Evolutionary conservation across 352 stramenopile genomes (phyloP).

Genomic region (Phytopythium aichiense): DNA sequence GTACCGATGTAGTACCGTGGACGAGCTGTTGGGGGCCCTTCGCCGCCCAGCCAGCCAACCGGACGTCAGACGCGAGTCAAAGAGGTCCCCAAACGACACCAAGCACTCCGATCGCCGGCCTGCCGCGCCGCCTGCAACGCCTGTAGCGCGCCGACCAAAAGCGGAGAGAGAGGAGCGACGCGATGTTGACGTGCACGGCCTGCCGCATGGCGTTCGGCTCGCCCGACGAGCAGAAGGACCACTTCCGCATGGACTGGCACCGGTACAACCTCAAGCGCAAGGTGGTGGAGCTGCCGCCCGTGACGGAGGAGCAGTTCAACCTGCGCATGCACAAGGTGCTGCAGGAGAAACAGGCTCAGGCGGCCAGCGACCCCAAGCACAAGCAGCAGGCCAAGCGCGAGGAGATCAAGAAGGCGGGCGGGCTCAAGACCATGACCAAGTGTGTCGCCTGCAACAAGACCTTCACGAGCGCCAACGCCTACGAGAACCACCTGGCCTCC

Average conservation of each 20-base stretch:
- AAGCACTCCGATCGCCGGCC: not conserved
- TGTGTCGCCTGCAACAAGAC: conserved; percentile 85
- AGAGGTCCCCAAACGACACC: not conserved
- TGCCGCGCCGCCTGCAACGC: not conserved
- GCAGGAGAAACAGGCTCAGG: conserved; percentile 49
- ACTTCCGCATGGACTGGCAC: conserved; percentile 97
- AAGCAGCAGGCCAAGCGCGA: conserved; percentile 68
- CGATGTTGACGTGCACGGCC: conserved; percentile 81
- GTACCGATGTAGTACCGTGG: not conserved
- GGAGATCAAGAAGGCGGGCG: conserved; percentile 58
- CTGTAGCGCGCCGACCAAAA: not conserved
- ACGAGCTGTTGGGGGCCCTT: not conserved
- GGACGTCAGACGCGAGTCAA: not conserved
- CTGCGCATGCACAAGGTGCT: conserved; percentile 72
- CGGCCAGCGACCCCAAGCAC: conserved; percentile 61
- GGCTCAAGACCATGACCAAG: conserved; percentile 72
- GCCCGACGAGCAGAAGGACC: conserved; percentile 71
- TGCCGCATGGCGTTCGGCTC: conserved; percentile 68
- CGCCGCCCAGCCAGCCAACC: conserved; percentile 6
- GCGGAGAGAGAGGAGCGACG: not conserved
- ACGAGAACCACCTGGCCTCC: conserved; percentile 80
- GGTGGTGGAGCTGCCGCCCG: conserved; percentile 90
- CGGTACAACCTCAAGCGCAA: conserved; percentile 96
- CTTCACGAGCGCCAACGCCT: conserved; percentile 77
- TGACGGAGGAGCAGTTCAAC: conserved; percentile 88